These are phyloP conservation scores for Aspergillus pseudonomiae DNA, from an alignment of 2,329 filamentous ascomycete species.

Conservation along the genomic window DNA sequence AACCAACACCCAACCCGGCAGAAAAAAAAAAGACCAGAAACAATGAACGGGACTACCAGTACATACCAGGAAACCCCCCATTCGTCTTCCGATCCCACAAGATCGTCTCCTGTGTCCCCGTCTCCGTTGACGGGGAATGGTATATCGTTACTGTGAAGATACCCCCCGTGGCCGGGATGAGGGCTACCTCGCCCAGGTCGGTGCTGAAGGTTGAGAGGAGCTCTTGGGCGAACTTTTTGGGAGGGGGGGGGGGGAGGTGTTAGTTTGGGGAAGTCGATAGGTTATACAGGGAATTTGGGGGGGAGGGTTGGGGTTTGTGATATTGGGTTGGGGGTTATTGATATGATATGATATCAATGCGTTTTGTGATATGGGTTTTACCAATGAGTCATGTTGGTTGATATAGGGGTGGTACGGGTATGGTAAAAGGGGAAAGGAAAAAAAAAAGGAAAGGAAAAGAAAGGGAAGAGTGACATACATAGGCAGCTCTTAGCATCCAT, in stretches of 20 bases:
- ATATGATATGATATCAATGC: no score
- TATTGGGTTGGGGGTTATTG: background rate
- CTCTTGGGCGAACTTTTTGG: slow-evolving; percentile 85
- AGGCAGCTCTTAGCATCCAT: slow-evolving; percentile 86
- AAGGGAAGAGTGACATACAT: slow-evolving; percentile 58
- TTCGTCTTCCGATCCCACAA: slow-evolving; percentile 89
- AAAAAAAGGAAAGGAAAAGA: no score
- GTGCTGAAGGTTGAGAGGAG: slow-evolving; percentile 90
- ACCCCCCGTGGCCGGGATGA: slow-evolving; percentile 83
- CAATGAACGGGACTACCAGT: background rate
- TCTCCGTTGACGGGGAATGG: slow-evolving; percentile 20
- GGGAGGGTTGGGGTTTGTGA: background rate
- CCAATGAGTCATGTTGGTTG: background rate
- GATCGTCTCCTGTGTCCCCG: slow-evolving; percentile 51
- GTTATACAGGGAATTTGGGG: no score
- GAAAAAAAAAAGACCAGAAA: slow-evolving; percentile 9
- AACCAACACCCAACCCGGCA: background rate
- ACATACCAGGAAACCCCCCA: slow-evolving; percentile 78
- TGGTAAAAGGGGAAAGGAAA: background rate
- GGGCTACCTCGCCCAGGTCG: slow-evolving; percentile 80
- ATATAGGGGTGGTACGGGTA: background rate
- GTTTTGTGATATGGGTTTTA: no score
- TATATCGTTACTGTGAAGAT: slow-evolving; percentile 74
- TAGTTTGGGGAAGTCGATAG: background rate
- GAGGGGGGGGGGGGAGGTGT: background rate